Base-by-base conservation (phyloP, 2,329 filamentous ascomycete genomes). In the Talaromyces amestolkiae region DNA sequence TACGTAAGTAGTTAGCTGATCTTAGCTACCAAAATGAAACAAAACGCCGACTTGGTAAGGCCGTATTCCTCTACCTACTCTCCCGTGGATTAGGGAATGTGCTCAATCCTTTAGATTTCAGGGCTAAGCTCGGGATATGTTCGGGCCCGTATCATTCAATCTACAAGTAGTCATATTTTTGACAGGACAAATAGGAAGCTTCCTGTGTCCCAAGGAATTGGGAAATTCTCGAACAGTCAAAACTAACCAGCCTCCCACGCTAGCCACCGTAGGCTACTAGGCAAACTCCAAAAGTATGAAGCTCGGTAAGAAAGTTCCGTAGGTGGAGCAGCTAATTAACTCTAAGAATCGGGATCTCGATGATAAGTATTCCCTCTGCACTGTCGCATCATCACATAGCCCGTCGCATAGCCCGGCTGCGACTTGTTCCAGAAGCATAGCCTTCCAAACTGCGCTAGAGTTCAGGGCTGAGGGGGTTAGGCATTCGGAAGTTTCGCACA, bases 251-350 rank as follows among this genome's bases (percentile, higher is more conserved):
- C 7, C 17, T 43, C 41, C 43, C n/a, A 45, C 43, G 5, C 43
- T 19, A 43, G n/a, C n/a, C 9, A 45, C 43, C 11, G 8, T 8
- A 11, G n/a, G 11, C 19, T 31, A 31, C 27, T 31, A 31, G 27
- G 27, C 27, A 31, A 19, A 11, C 9, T 53, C 24, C 47, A 31
- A 51, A 53, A 33, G 49, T 35, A 31, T 53, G 49, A 33, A 53
- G 33, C 49, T 53, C 49, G 49, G 31, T 35, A 54, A 54, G 51
- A 54, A 54, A 37, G 31, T 54, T 54, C 51, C 51, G 31, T n/a
- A 17, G 47, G 47, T 51, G 24, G 49, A 33, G 3, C 27, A 53
- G 49, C 27, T 19, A 33, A 53, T 31, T n/a, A 33, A 53, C 27
- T 53, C 49, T n/a, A n/a, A 53, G 49, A 31, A 53, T 31, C 17